A percentile compares a stretch with the other conserved stretches of the same genome.
These are phyloP conservation scores for Dipteronia sinensis DNA, from an alignment of 345 rosid genomes.

Conservation along the genomic window DNA sequence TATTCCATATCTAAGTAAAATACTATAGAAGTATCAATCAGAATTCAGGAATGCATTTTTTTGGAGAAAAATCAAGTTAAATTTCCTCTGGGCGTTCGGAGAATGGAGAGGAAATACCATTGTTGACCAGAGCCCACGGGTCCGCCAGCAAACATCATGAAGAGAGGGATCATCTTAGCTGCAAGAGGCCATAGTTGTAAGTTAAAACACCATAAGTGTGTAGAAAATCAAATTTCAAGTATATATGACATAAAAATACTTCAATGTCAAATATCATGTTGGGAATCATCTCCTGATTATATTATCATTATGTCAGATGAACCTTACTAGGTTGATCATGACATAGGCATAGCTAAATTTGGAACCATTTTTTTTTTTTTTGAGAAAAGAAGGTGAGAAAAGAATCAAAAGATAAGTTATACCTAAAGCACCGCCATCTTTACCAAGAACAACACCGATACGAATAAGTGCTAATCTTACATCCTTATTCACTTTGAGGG, in stretches of 20 bases:
- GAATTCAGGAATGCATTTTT: neutral
- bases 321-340: neutral
- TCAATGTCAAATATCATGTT: neutral
- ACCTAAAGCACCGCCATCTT: slow-evolving; percentile 99
- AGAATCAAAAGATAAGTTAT: slow-evolving; percentile 13
- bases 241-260: neutral
- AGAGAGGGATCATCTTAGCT: slow-evolving; percentile 96
- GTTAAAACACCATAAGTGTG: slow-evolving; percentile 4
- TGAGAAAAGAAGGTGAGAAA: neutral
- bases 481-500: slow-evolving; percentile 66
- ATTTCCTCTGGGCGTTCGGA: neutral
- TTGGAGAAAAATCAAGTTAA: neutral
- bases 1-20: neutral
- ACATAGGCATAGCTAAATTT: neutral
- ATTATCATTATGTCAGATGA: neutral
- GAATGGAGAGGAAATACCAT: slow-evolving; percentile 51
- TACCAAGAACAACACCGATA: slow-evolving; percentile 93
- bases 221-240: no score
- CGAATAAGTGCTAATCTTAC: slow-evolving; percentile 86
- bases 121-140: slow-evolving; percentile 91
- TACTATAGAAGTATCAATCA: neutral
- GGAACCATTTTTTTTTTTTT: neutral
- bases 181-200: slow-evolving; percentile 32
- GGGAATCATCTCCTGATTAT: neutral
- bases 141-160: slow-evolving; percentile 96